Conservation (phyloP, 345 rosid genomes). For the Hibiscus syriacus region DNA sequence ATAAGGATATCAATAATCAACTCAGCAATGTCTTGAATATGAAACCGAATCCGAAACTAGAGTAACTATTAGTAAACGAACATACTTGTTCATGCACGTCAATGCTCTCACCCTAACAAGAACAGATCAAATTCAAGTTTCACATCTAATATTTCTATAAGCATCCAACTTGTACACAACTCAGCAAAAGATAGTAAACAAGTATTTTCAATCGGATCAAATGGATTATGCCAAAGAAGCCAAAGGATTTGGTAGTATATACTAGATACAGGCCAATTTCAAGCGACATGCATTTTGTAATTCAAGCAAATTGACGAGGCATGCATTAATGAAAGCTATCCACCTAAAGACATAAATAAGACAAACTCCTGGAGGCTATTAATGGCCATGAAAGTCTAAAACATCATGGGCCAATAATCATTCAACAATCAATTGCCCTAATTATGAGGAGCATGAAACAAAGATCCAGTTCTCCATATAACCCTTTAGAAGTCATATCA, state of each 20-base stretch:
- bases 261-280: no score
- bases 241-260: background rate
- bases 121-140: background rate
- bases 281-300: no score
- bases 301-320: no score
- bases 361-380: background rate
- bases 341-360: background rate
- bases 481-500: conserved; percentile 12
- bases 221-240: background rate
- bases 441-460: conserved; percentile 11
- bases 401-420: conserved; percentile 12
- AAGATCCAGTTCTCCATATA: background rate
- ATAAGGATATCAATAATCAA: background rate
- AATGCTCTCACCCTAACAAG: background rate
- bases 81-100: background rate
- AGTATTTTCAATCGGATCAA: background rate
- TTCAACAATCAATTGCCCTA: conserved; percentile 16
- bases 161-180: background rate
- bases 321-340: background rate
- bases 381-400: background rate
- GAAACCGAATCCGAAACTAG: background rate
- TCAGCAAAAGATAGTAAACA: background rate
- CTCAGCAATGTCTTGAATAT: background rate
- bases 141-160: no score
- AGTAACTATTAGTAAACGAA: background rate